Conservation (phyloP, 164 flowering plant genomes). For the Tetrastigma voinierianum region DNA sequence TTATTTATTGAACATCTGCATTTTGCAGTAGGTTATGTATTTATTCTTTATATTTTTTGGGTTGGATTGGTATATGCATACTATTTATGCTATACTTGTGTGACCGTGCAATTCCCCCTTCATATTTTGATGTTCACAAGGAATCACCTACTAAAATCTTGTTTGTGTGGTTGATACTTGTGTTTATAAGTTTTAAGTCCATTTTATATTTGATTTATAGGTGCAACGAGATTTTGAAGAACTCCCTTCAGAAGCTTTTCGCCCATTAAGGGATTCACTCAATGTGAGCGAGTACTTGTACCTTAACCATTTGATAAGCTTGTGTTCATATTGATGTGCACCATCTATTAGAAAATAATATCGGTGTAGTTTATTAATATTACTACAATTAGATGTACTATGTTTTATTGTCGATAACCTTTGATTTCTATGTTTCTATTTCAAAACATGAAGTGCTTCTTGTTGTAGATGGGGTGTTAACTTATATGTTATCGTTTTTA, state of each 20-base stretch:
- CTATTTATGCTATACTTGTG: not conserved
- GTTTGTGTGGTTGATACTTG: slow-evolving; percentile 1
- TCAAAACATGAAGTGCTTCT: too few species aligned
- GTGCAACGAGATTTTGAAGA: slow-evolving; percentile 98
- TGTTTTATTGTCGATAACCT: too few species aligned
- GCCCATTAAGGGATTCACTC: slow-evolving; percentile 85
- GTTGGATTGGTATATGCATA: too few species aligned
- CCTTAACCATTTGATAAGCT: not conserved
- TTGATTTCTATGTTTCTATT: too few species aligned
- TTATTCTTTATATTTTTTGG: not conserved
- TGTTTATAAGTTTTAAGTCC: not conserved
- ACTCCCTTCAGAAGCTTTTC: slow-evolving; percentile 92
- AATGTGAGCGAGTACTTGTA: slow-evolving; percentile 49
- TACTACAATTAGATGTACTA: too few species aligned
- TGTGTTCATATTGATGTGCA: too few species aligned
- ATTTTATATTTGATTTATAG: slow-evolving; percentile 33
- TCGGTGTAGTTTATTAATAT: too few species aligned
- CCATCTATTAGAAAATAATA: too few species aligned
- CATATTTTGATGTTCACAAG: not conserved
- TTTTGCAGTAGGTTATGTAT: not conserved
- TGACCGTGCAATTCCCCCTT: not conserved
- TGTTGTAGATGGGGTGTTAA: too few species aligned
- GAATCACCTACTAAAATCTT: not conserved
- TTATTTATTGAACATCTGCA: not conserved
- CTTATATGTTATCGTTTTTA: too few species aligned